Conservation (phyloP, 1,284 basidiomycete species). For the Sutorius eximius region DNA sequence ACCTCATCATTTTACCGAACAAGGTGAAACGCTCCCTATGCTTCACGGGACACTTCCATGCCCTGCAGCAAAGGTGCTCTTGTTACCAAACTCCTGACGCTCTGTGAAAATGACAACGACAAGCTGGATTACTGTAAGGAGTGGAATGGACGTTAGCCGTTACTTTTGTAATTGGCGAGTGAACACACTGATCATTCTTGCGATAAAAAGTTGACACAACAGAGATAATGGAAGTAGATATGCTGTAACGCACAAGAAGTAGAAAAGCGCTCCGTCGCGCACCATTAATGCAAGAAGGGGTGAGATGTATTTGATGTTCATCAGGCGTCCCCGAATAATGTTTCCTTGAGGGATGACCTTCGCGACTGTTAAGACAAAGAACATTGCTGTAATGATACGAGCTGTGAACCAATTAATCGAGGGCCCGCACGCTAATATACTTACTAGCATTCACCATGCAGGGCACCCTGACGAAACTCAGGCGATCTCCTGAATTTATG, state of each 20-base stretch:
- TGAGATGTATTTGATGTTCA: neutral
- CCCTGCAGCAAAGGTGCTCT: neutral
- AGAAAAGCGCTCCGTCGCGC: conserved; percentile 9
- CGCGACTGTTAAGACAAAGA: conserved; percentile 8
- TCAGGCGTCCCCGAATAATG: neutral
- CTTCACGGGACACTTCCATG: neutral
- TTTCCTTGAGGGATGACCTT: neutral
- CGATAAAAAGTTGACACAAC: neutral
- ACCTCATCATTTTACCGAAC: no score
- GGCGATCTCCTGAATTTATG: neutral
- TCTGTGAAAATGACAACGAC: neutral
- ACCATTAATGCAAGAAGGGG: conserved; percentile 4
- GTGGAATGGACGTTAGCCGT: neutral
- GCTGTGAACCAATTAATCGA: neutral
- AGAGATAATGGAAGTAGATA: neutral
- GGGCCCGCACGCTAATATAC: neutral
- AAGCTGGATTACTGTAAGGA: neutral
- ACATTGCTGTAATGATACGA: neutral
- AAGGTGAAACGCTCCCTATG: no score
- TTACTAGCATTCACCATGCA: conserved; percentile 1
- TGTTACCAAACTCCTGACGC: neutral
- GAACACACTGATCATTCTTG: neutral
- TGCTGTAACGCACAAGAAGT: conserved; percentile 1
- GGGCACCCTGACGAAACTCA: neutral
- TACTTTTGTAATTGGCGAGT: neutral